A percentile compares a stretch with the other conserved stretches of the same genome.
These are phyloP conservation scores for Pholiota microspora DNA, from an alignment of 768 basidiomycete species.

Conservation along the genomic window DNA sequence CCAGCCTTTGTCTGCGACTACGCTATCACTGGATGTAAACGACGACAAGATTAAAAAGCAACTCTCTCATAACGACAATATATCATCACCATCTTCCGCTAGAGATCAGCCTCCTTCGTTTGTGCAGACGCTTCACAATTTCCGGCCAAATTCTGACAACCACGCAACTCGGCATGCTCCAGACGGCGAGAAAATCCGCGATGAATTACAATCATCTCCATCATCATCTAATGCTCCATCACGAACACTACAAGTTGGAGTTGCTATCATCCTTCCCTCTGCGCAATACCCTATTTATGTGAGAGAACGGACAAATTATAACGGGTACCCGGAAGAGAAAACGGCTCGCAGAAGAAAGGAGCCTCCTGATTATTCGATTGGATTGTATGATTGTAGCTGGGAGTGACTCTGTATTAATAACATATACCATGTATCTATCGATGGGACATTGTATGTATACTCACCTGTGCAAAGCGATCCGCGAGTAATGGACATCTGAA, in stretches of 20 bases:
- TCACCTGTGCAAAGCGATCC: too few species aligned
- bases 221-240: not conserved
- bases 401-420: not conserved
- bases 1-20: conserved; percentile 21
- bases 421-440: not conserved
- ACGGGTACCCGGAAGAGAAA: conserved; percentile 8
- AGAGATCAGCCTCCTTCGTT: not conserved
- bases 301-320: conserved; percentile 9
- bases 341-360: conserved; percentile 11
- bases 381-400: conserved; percentile 18
- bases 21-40: conserved; percentile 6
- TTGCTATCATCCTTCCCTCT: conserved; percentile 41
- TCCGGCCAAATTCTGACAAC: not conserved
- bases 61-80: not conserved
- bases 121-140: not conserved
- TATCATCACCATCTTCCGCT: not conserved
- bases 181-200: too few species aligned
- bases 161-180: too few species aligned
- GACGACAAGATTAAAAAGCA: not conserved
- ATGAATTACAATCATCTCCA: not conserved
- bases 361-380: conserved; percentile 30
- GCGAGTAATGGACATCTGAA: too few species aligned
- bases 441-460: not conserved
- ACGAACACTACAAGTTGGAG: conserved; percentile 32
- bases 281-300: conserved; percentile 18